Base-by-base conservation (phyloP, 441 rosid genomes). In the Populus hybrid region DNA sequence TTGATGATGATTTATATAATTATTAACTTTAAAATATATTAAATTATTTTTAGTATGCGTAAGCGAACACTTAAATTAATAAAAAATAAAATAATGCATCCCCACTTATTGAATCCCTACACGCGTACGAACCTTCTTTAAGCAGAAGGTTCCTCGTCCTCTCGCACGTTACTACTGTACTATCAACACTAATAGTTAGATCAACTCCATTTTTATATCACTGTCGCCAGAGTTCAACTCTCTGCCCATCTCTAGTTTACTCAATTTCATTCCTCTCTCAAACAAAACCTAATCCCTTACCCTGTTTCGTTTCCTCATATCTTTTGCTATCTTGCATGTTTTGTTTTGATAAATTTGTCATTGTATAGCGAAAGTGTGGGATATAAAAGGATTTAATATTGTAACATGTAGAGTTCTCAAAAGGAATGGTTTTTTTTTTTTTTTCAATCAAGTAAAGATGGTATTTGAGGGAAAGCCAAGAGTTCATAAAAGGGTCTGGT, bases 401-500 rank as follows among this genome's bases (percentile, higher is more conserved):
- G 72, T 73, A 50, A 73, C 3, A 81, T 76, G 81, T 85, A 81
- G 83, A 42, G 59, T 26, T 76, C 46, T 42, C 19, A 19, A 28
- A 63, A 19, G 67, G 69, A 46, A 75, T 78, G 81, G 46, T 24
- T 24, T 24, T 24, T 24, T 77, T 35, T 19, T 10, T 69, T 77
- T 67, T 28, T 28, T 2, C 23, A 57, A 11, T 53, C 61, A 26
- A 14, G 70, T 30, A 63, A 73, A 74, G 79, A 87, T 85, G 89
- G 85, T 2, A 88, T 83, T 82, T 71, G 84, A 82, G 76, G 40
- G 78, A 73, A 81, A 69, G 32, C 74, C 86, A 34, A 84, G 89
- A 79, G 81, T 86, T 85, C 91, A 87, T 19, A 83, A 78, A 70
- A 81, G 86, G 81, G 95, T 85, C 69, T 88, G 97, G 95, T 85